phyloP scores from a whole-genome alignment of 768 basidiomycete species.

The Kwoniella botswanensis region DNA sequence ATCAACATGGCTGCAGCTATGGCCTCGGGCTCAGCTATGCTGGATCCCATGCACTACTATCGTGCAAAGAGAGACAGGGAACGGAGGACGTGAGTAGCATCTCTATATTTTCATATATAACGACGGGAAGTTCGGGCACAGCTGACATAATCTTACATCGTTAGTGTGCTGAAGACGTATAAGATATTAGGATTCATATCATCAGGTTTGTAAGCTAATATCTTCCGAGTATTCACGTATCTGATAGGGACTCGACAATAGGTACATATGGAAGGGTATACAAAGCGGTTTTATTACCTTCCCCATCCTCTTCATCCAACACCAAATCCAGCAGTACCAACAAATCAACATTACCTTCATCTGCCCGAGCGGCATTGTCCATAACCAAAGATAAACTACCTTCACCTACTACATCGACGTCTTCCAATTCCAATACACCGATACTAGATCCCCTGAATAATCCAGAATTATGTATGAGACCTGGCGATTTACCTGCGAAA shows the following conservation, averaged over 20 bases:
- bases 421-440: constrained; percentile 14
- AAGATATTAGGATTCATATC: constrained; percentile 95
- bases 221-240: neutral
- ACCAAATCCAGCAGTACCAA: constrained; percentile 7
- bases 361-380: constrained; percentile 37
- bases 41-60: constrained; percentile 84
- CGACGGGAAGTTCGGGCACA: too few species aligned
- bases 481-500: constrained; percentile 67
- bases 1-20: constrained; percentile 28
- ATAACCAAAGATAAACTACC: constrained; percentile 28
- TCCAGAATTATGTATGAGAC: constrained; percentile 61
- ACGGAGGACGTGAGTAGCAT: constrained; percentile 60
- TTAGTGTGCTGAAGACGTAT: constrained; percentile 77
- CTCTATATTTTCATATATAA: neutral
- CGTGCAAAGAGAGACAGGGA: constrained; percentile 75
- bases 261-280: constrained; percentile 95
- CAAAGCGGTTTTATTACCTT: constrained; percentile 69
- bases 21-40: constrained; percentile 21
- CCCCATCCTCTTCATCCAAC: constrained; percentile 26
- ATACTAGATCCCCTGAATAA: constrained; percentile 41
- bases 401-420: constrained; percentile 24
- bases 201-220: constrained; percentile 64
- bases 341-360: constrained; percentile 25
- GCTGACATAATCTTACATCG: too few species aligned
- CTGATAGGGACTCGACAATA: constrained; percentile 15